A percentile compares a stretch with the other conserved stretches of the same genome.
Evolutionary conservation across 208 protist genomes (phyloP).

Genomic region (Trypanosoma scelopori): DNA sequence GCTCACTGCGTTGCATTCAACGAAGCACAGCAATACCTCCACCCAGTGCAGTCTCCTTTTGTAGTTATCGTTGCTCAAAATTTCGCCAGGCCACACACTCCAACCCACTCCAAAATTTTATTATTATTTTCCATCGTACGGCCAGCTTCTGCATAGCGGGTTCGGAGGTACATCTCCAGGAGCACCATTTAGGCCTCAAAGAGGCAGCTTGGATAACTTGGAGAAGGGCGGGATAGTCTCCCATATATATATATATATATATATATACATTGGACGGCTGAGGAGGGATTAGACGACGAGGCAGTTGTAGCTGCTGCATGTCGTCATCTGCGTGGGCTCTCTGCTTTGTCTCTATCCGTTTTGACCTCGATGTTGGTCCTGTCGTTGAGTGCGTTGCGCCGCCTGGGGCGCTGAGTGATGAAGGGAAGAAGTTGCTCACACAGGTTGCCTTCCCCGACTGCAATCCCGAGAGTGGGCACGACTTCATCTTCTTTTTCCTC

Average conservation of each 20-base stretch:
- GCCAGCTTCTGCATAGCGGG: background rate
- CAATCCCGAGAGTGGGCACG: conserved; percentile 79
- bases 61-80: background rate
- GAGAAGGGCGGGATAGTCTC: background rate
- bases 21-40: too few relatives aligned
- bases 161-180: background rate
- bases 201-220: background rate
- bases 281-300: background rate
- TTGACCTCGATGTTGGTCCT: conserved; percentile 85
- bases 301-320: conserved; percentile 10
- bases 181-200: background rate
- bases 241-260: conserved; percentile 4
- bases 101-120: too few relatives aligned
- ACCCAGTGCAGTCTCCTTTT: too few relatives aligned
- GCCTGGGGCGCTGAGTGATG: conserved; percentile 50
- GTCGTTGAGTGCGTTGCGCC: conserved; percentile 69
- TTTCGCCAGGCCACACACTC: too few relatives aligned
- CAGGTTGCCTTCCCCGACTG: conserved; percentile 81
- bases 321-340: conserved; percentile 59
- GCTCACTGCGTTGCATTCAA: too few relatives aligned
- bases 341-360: conserved; percentile 84
- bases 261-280: conserved; percentile 2
- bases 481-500: conserved; percentile 87
- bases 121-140: conserved; percentile 21
- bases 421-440: conserved; percentile 47